These are phyloP conservation scores for Vitis labrusca DNA, from an alignment of 164 flowering plant genomes.

Conservation along the genomic window DNA sequence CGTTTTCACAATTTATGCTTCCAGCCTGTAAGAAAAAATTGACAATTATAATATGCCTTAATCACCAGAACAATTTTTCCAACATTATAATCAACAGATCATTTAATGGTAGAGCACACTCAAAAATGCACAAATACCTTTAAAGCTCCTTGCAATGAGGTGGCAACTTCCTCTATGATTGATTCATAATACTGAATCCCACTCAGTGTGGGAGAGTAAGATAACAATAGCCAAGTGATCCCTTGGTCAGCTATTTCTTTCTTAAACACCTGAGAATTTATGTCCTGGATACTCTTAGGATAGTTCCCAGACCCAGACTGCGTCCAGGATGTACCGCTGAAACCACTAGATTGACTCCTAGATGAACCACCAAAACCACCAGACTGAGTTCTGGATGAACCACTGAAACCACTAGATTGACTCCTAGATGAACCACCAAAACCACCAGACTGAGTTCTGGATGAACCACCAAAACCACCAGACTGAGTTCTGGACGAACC, in stretches of 20 bases:
- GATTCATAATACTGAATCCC: constrained; percentile 49
- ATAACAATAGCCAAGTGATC: constrained; percentile 73
- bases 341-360: constrained; percentile 23
- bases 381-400: constrained; percentile 36
- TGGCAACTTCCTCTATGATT: constrained; percentile 56
- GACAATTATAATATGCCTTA: neutral
- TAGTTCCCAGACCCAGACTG: constrained; percentile 36
- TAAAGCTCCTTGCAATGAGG: constrained; percentile 68
- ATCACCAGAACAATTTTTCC: neutral
- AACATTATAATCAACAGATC: neutral
- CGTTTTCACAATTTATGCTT: constrained; percentile 67
- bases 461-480: constrained; percentile 34
- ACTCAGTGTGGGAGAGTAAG: constrained; percentile 44
- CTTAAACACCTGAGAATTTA: constrained; percentile 52
- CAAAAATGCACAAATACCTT: constrained; percentile 44
- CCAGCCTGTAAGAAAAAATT: constrained; percentile 58
- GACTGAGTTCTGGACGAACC: constrained; percentile 28
- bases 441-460: too few relatives aligned
- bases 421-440: constrained; percentile 33
- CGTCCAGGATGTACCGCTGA: constrained; percentile 34
- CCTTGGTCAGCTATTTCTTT: constrained; percentile 71
- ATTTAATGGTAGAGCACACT: neutral
- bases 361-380: constrained; percentile 25
- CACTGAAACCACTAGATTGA: constrained; percentile 29
- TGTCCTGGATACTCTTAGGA: constrained; percentile 34